Percentiles rank a stretch among this genome's conserved stretches.
Evolutionary conservation across 2,329 filamentous ascomycete genomes (phyloP).

Genomic region (Tympanopsis confertula): DNA sequence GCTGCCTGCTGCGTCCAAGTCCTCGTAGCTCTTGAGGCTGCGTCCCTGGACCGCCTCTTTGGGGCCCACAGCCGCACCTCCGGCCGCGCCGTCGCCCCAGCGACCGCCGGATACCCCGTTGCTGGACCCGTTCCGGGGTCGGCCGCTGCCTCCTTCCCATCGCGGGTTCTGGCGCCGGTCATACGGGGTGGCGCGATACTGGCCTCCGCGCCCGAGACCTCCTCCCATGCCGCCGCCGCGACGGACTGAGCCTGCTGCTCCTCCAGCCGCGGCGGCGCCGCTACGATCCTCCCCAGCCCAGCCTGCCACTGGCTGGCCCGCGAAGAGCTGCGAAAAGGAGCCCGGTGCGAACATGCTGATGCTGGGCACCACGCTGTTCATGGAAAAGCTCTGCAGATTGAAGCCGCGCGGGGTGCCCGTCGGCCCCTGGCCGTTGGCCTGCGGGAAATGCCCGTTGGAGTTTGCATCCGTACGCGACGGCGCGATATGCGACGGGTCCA

Average conservation of each 20-base stretch:
- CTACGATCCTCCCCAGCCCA: conserved; percentile 24
- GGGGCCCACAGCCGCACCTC: conserved; percentile 68
- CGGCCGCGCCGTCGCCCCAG: conserved; percentile 65
- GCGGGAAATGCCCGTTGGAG: conserved; percentile 88
- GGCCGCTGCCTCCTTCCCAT: conserved; percentile 34
- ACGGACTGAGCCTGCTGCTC: conserved; percentile 55
- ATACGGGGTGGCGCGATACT: conserved; percentile 60
- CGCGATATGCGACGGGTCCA: conserved; percentile 89
- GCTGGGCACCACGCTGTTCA: conserved; percentile 43
- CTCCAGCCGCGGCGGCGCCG: conserved; percentile 36
- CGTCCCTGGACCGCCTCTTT: conserved; percentile 85
- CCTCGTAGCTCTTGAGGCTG: conserved; percentile 93
- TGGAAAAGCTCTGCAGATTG: conserved; percentile 64
- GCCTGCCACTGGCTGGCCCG: conserved; percentile 11
- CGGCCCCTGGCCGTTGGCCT: conserved; percentile 62
- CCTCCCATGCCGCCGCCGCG: conserved; percentile 43
- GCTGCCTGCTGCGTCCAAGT: conserved; percentile 73
- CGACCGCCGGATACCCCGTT: conserved; percentile 34
- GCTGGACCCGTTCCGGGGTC: conserved; percentile 32
- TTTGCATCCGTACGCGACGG: conserved; percentile 88
- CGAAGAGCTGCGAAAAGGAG: conserved; percentile 42
- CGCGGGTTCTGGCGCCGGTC: conserved; percentile 53
- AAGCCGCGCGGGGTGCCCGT: conserved; percentile 85
- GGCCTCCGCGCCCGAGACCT: conserved; percentile 36
- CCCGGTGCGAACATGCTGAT: conserved; percentile 44